These are phyloP conservation scores for Vicia villosa DNA, from an alignment of 306 rosid species.

Conservation along the genomic window DNA sequence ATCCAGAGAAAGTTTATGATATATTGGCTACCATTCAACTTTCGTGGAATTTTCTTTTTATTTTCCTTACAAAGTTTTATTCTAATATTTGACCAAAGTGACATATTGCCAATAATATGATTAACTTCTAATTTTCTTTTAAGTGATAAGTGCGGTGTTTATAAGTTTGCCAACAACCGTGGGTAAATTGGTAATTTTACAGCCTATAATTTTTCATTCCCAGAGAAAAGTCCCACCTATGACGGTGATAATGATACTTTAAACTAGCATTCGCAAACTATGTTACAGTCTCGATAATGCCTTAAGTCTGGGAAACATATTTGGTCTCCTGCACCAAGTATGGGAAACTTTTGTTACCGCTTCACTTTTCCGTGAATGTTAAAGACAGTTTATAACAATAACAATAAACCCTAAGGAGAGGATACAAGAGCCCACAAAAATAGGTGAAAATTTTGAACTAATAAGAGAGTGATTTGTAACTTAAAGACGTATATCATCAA, in stretches of 20 bases:
- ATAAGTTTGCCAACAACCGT: neutral
- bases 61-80: neutral
- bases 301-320: neutral
- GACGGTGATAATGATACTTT: neutral
- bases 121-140: neutral
- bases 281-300: neutral
- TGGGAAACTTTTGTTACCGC: neutral
- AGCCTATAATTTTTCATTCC: neutral
- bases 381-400: neutral
- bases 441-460: neutral
- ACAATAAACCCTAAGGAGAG: slow-evolving; percentile 2
- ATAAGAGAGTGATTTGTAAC: neutral
- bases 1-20: neutral
- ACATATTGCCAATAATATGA: neutral
- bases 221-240: neutral
- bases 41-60: neutral
- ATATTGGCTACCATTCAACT: neutral
- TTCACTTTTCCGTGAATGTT: neutral
- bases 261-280: neutral
- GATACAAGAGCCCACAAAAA: neutral
- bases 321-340: neutral
- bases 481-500: slow-evolving; percentile 12
- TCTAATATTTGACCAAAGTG: neutral
- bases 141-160: neutral
- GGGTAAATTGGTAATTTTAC: neutral